Base-by-base conservation (phyloP, 441 rosid genomes). In the Erodium trifolium region DNA sequence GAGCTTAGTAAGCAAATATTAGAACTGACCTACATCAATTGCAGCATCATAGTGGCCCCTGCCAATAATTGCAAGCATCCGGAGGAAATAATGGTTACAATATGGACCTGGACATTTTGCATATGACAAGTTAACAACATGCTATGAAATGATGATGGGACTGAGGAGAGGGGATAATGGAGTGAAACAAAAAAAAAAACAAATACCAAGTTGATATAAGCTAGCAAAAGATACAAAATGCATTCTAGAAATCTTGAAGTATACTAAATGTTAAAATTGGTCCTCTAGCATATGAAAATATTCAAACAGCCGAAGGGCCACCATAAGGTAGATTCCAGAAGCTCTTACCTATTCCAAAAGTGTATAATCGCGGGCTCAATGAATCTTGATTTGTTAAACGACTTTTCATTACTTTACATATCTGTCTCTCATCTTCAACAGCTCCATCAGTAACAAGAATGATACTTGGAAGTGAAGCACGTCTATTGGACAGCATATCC, bases 51-150 rank as follows among this genome's bases (percentile, higher is more conserved):
- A 81, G 31, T 86, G 82, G 31, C 99, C 99, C 69, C 85, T 81
- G 76, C 95, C 80, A 64, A 88, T 70, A 64, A 69, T 81, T 16
- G 98, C 86, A 79, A 92, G 95, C 89, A 79, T 87, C 74, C 75
- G 85, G 57, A 95, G 82, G 85, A 95, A 95, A 84, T 92, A 76
- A 73, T 95, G 98, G 81, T 95, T 95, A 78, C 99, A 92, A 78
- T 80, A 92, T 67, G 87, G 65, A 79, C 99, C 99, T 93, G 90
- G 51, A 76, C 75, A 31, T 63, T 70, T 67, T 59, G 14, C 49
- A 62, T 39, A 51, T 34, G 10, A 23, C 14, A 71, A 63, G 67
- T 47, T 27, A 49, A 57, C 10, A 39, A 31, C 23, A 34, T 34
- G 37, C 37, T 34, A 34, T 1, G 37, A 34, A 12, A 37, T 35